Conservation (phyloP, 805 yeast genomes). For the Yarrowia yakushimensis region DNA sequence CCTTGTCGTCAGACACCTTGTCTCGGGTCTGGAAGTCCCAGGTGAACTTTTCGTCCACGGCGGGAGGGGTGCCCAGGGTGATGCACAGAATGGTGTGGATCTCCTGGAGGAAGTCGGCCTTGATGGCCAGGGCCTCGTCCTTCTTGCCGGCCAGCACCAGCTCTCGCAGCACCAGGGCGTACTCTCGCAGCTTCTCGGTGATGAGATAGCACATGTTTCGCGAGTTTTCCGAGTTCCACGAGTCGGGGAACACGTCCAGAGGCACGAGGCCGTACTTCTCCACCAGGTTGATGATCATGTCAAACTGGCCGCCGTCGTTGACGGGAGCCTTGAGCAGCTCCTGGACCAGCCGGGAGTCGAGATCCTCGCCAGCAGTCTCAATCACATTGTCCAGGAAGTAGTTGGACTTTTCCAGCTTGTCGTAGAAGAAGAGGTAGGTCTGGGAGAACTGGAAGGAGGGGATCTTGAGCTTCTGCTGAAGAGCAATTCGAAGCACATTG, state of each 20-base stretch:
- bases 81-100: conserved; percentile 63
- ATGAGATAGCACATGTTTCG: conserved; percentile 55
- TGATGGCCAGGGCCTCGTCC: conserved; percentile 38
- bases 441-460: conserved; percentile 73
- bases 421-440: conserved; percentile 76
- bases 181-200: conserved; percentile 71
- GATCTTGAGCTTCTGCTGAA: conserved; percentile 59
- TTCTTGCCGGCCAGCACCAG: conserved; percentile 44
- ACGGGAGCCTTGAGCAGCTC: conserved; percentile 63
- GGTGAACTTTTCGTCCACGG: conserved; percentile 58
- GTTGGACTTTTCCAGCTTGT: conserved; percentile 80
- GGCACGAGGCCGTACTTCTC: conserved; percentile 83
- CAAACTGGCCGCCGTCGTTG: conserved; percentile 84
- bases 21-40: conserved; percentile 80
- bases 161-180: conserved; percentile 64
- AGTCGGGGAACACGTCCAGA: conserved; percentile 66
- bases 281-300: conserved; percentile 72
- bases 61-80: conserved; percentile 76
- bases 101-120: conserved; percentile 53
- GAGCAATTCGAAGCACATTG: conserved; percentile 62
- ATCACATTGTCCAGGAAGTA: conserved; percentile 72
- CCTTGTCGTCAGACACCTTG: conserved; percentile 41
- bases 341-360: conserved; percentile 69
- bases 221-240: conserved; percentile 52
- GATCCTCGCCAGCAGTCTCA: conserved; percentile 61